These are phyloP conservation scores for Metschnikowia baotianmanensis DNA, from an alignment of 805 yeast species.

Conservation along the genomic window DNA sequence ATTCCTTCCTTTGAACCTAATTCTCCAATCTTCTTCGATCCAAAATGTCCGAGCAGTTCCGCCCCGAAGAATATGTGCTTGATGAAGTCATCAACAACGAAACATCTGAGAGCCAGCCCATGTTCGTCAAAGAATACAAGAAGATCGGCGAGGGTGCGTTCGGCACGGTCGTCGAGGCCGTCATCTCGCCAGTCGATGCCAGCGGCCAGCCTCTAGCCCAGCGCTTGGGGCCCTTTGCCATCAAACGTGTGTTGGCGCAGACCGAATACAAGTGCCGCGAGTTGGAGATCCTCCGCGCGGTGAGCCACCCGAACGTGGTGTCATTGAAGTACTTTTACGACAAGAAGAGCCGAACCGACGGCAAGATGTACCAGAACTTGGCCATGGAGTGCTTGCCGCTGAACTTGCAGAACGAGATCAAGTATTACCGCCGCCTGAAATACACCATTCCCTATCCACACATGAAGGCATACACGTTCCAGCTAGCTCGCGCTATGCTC, in stretches of 20 bases:
- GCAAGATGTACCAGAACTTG: conserved; percentile 69
- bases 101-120: conserved; percentile 50
- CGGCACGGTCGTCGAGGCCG: conserved; percentile 81
- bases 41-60: conserved; percentile 8
- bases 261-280: conserved; percentile 84
- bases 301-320: conserved; percentile 79
- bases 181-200: conserved; percentile 37
- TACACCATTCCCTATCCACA: conserved; percentile 67
- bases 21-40: background rate
- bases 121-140: conserved; percentile 69
- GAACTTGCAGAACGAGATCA: conserved; percentile 72
- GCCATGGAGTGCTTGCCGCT: conserved; percentile 90
- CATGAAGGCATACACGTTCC: conserved; percentile 74
- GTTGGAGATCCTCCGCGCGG: conserved; percentile 68
- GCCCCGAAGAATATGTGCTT: conserved; percentile 32
- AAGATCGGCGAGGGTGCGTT: conserved; percentile 85
- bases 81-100: conserved; percentile 57
- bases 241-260: conserved; percentile 82
- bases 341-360: conserved; percentile 59
- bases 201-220: conserved; percentile 15
- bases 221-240: conserved; percentile 82
- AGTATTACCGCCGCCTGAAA: conserved; percentile 60
- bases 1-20: too few relatives aligned
- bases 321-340: conserved; percentile 68
- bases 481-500: conserved; percentile 79